Base-by-base conservation (phyloP, 2,329 filamentous ascomycete species). In the Verticillium nonalfalfae region DNA sequence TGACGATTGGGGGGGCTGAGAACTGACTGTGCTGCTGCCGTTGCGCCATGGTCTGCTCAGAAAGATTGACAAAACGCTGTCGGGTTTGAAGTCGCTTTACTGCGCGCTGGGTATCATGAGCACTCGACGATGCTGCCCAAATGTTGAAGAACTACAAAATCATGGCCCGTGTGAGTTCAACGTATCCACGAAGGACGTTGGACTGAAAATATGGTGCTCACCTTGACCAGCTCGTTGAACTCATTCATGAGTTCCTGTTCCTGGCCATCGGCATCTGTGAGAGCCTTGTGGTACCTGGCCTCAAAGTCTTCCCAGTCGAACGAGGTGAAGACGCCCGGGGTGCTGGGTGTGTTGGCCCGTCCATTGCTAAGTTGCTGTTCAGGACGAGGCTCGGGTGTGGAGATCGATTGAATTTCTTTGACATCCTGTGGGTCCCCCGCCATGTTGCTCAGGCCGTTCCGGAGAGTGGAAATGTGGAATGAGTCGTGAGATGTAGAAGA, bases 231-330 rank as follows among this genome's bases (percentile, higher is more conserved):
- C 52, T 79, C 75, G 15, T 86, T 80, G 65, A 90, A 91, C 64
- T 93, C 88, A 21, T 85, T 79, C 59, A 90, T 76, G 55, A 94
- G 78, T 35, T 84, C 78, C 55, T 81, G 80, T 70, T 97, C 92
- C 2, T 86, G 76, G 2, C 79, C 77, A 59, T 87, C 82, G 38
- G 88, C 84, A 50, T 87, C 80, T 14, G 79, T 75, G 68, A 96
- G 83, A 18, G 85, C 86, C 59, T 83, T 76, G 62, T 88, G 81
- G 67, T 93, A 96, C 52, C 85, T 84, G 1, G 78, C 71, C 72
- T 93, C 82, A 36, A 97, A 87, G n/a, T 88, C 83, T 2, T 87
- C 79, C 93, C 93, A 97, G 74, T 93, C 85, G 69, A 90, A 92
- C 0, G 69, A 76, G 56, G 77, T 74, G 63, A 91, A 75, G 59